A percentile compares a stretch with the other conserved stretches of the same genome.
Evolutionary conservation across 106 monocot genomes (phyloP).

Genomic region (Xerophyta viscosa): DNA sequence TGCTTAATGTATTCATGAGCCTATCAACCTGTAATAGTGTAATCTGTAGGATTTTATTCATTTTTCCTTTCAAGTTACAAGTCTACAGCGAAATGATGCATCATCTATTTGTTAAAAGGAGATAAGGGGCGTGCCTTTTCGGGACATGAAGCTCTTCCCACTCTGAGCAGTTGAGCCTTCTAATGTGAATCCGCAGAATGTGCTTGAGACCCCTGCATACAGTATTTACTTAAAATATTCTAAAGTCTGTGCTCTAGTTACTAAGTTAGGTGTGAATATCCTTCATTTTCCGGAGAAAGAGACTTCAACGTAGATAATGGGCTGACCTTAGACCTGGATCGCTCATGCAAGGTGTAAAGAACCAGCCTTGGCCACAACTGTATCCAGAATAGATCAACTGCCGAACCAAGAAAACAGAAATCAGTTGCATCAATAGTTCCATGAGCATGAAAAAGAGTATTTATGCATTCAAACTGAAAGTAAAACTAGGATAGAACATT

Average conservation of each 20-base stretch:
- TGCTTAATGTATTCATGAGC: too few species aligned
- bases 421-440: too few species aligned
- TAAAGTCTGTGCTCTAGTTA: too few species aligned
- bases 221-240: not conserved
- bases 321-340: constrained; percentile 66
- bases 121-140: constrained; percentile 10
- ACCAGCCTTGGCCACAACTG: constrained; percentile 89
- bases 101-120: not conserved
- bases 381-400: constrained; percentile 83
- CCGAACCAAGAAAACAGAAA: constrained; percentile 1
- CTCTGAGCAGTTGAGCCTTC: constrained; percentile 16
- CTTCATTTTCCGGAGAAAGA: too few species aligned
- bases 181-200: constrained; percentile 20
- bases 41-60: too few species aligned
- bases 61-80: too few species aligned
- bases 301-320: too few species aligned
- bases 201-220: constrained; percentile 21
- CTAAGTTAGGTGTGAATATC: too few species aligned
- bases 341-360: constrained; percentile 64
- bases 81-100: too few species aligned
- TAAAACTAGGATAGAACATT: not conserved
- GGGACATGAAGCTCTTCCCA: constrained; percentile 26
- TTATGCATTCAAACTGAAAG: too few species aligned
- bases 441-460: too few species aligned
- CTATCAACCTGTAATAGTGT: too few species aligned